Percentiles rank a stretch among this genome's conserved stretches.
Conservation (phyloP, 805 yeast species). For the Wickerhamomyces hampshirensis region DNA sequence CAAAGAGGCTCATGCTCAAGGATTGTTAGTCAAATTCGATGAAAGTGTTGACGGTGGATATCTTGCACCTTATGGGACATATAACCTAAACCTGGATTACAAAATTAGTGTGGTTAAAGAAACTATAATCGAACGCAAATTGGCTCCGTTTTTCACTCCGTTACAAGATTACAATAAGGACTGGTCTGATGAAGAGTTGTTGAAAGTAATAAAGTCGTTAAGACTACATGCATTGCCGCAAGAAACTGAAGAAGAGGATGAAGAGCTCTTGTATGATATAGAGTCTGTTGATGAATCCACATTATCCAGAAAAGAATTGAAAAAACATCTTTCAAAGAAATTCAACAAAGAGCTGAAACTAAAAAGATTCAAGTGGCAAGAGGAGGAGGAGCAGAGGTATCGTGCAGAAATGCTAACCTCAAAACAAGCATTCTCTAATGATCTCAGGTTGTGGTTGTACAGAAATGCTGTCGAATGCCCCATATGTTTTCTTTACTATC, state of each 20-base stretch:
- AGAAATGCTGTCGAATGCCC: constrained; percentile 80
- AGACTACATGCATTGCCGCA: constrained; percentile 51
- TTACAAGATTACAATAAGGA: constrained; percentile 68
- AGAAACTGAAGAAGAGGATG: constrained; percentile 50
- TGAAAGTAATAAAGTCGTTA: constrained; percentile 43
- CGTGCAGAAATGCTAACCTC: constrained; percentile 30
- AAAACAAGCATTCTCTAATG: constrained; percentile 33
- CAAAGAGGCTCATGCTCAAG: constrained; percentile 49
- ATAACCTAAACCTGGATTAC: constrained; percentile 68
- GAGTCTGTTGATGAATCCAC: constrained; percentile 42
- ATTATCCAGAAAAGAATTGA: constrained; percentile 38
- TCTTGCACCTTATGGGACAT: constrained; percentile 87
- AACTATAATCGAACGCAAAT: constrained; percentile 59
- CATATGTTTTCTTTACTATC: constrained; percentile 85
- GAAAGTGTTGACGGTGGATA: constrained; percentile 93
- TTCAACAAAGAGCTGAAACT: constrained; percentile 35
- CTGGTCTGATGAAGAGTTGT: constrained; percentile 70
- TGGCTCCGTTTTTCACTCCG: constrained; percentile 92
- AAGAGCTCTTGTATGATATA: constrained; percentile 59
- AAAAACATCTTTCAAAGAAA: constrained; percentile 33
- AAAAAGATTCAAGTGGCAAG: constrained; percentile 33
- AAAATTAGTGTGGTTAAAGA: constrained; percentile 67
- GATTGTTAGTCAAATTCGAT: constrained; percentile 52
- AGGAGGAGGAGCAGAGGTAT: constrained; percentile 30
- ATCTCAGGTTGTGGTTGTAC: constrained; percentile 56